A percentile compares a stretch with the other conserved stretches of the same genome.
Evolutionary conservation across 2,329 filamentous ascomycete genomes (phyloP).

Genomic region (Xylaria sp.): DNA sequence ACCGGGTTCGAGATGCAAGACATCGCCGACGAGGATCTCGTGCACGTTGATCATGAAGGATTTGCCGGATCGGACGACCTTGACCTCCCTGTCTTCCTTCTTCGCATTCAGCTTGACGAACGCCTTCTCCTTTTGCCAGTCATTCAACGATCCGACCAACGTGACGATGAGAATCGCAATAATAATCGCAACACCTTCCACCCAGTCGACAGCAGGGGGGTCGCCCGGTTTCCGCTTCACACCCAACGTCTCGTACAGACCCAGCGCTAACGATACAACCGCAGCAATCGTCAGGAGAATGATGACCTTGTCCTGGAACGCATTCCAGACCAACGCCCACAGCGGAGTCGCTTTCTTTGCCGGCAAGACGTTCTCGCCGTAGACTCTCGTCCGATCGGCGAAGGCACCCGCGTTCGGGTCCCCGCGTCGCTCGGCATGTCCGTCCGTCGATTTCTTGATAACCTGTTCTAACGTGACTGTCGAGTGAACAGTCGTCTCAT

Average conservation of each 20-base stretch:
- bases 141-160: conserved; percentile 53
- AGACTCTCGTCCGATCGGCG: conserved; percentile 54
- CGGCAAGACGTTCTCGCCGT: conserved; percentile 54
- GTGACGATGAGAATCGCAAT: conserved; percentile 58
- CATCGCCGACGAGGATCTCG: conserved; percentile 60
- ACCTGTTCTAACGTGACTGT: conserved; percentile 32
- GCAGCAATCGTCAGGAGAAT: conserved; percentile 65
- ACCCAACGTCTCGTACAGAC: conserved; percentile 61
- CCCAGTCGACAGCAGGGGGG: conserved; percentile 50
- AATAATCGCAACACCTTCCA: conserved; percentile 58
- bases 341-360: conserved; percentile 56
- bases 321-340: conserved; percentile 58
- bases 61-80: conserved; percentile 60
- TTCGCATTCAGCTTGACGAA: conserved; percentile 53
- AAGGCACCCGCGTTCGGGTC: conserved; percentile 29
- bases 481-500: conserved; percentile 47
- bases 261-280: conserved; percentile 61
- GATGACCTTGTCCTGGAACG: conserved; percentile 69
- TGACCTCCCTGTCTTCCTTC: conserved; percentile 58
- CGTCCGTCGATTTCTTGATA: conserved; percentile 22
- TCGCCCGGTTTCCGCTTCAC: conserved; percentile 37
- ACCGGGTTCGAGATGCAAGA: conserved; percentile 62
- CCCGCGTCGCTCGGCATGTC: conserved; percentile 14
- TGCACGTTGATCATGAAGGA: conserved; percentile 55
- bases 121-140: conserved; percentile 59